Evolutionary conservation across 352 stramenopile species (phyloP).

Genomic region (Phytopythium litorale): DNA sequence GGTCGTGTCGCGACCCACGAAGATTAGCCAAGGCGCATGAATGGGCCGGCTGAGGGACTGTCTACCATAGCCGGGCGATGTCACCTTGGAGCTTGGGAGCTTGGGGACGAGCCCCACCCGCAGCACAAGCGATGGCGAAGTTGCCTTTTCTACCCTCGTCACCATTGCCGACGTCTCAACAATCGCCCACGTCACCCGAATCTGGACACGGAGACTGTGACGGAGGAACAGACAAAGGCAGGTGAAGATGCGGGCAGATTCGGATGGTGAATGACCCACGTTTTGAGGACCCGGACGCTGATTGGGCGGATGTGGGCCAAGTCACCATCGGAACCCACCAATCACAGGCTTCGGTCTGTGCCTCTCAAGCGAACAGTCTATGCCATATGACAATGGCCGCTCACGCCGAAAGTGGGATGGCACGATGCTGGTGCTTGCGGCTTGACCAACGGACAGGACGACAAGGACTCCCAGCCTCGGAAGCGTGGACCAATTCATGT

Average conservation of each 20-base stretch:
- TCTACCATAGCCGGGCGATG: background rate
- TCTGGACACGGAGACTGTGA: background rate
- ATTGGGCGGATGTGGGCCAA: background rate
- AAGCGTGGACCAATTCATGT: too few relatives aligned
- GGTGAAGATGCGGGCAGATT: background rate
- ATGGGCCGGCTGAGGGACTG: background rate
- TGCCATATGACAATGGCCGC: too few relatives aligned
- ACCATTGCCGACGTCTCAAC: background rate
- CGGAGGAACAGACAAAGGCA: background rate
- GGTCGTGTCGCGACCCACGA: background rate
- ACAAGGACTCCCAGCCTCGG: too few relatives aligned
- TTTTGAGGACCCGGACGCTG: background rate
- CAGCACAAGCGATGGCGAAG: background rate
- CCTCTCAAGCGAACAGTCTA: slow-evolving; percentile 10
- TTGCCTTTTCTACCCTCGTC: background rate
- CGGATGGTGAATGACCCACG: background rate
- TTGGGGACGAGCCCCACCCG: background rate
- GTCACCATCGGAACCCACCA: background rate
- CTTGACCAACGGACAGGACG: too few relatives aligned
- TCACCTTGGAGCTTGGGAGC: background rate
- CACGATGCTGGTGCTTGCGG: too few relatives aligned
- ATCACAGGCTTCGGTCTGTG: slow-evolving; percentile 12
- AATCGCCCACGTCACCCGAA: background rate
- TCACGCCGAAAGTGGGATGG: too few relatives aligned
- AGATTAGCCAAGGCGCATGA: background rate